Evolutionary conservation across 305 asterid species (phyloP), one percentile per base, ranked within the genome.

Genomic region (Plantago rigida): DNA sequence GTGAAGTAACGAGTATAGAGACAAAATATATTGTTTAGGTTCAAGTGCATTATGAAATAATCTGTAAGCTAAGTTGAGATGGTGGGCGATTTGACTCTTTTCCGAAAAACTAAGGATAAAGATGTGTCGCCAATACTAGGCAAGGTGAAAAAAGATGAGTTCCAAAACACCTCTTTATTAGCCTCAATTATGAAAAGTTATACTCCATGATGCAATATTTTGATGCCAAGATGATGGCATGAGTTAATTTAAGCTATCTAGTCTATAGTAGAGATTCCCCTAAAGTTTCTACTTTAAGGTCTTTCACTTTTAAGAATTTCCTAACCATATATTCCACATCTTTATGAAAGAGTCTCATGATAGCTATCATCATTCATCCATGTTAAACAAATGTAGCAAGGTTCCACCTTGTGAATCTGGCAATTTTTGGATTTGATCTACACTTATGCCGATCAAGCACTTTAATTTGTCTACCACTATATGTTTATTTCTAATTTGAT

Each of bases 381-480:
- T 41, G 46, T 53, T 53, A 53, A 52, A 26, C 42, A 10, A 53
- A 36, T 53, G 29, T 26, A 1, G 34, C 2, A 26, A 52, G 41
- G n/a, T 26, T 26, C 41, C 57, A 26, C 42, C 13, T 53, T 2
- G 5, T 28, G 34, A 1, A 28, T 28, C 26, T 52, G 58, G 58
- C 34, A 26, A 12, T 11, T 54, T 9, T 28, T 12, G 22, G 59
- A 28, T 26, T 53, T 24, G 42, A 24, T 13, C 44, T 26, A 53
- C 42, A 53, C 12, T 54, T 29, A 4, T 15, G 59, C 59, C 59
- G 59, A 41, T 41, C 9, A 28, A n/a, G 59, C 59, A 54, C 59
- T 54, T 19, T 13, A 54, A 11, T 54, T 29, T 54, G 59, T 54
- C 59, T 54, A 54, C 59, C 59, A 53, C 59, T 53, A 51, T 41